Conservation (phyloP, 768 basidiomycete species). For the Leccinellum rugosiceps region DNA sequence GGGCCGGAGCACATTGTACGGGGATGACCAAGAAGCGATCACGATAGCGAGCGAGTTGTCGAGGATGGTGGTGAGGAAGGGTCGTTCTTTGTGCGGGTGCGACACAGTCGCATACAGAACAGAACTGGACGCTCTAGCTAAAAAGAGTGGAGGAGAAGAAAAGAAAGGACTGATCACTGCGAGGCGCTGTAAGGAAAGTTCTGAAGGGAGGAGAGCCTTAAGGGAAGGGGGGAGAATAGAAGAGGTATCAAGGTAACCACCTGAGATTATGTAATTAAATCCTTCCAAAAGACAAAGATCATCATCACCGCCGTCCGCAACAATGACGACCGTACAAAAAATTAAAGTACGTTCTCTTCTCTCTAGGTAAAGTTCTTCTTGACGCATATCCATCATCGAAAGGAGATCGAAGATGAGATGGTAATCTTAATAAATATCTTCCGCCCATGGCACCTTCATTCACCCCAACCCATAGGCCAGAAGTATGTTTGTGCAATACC, state of each 20-base stretch:
- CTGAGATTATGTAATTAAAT: conserved; percentile 14
- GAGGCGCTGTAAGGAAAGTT: conserved; percentile 5
- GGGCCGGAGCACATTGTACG: conserved; percentile 49
- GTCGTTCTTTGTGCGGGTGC: conserved; percentile 25
- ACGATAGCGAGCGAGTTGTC: conserved; percentile 24
- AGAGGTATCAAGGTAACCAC: conserved; percentile 17
- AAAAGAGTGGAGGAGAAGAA: conserved; percentile 26
- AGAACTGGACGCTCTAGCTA: conserved; percentile 10
- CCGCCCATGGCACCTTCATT: conserved; percentile 22
- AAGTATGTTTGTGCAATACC: conserved; percentile 50
- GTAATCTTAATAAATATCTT: conserved; percentile 42
- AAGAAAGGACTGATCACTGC: conserved; percentile 14
- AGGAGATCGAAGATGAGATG: conserved; percentile 99
- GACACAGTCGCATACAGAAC: conserved; percentile 35
- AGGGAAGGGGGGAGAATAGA: neutral
- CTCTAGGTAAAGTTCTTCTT: conserved; percentile 17
- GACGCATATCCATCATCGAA: conserved; percentile 10
- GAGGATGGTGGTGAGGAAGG: conserved; percentile 19
- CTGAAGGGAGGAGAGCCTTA: neutral
- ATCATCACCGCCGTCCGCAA: neutral
- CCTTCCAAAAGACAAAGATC: neutral
- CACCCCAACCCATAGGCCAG: conserved; percentile 52
- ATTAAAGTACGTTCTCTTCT: conserved; percentile 56
- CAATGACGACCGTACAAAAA: conserved; percentile 88
- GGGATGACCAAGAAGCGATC: conserved; percentile 13